phyloP scores from a whole-genome alignment of 352 stramenopile genomes.

The Peronospora destructor region DNA sequence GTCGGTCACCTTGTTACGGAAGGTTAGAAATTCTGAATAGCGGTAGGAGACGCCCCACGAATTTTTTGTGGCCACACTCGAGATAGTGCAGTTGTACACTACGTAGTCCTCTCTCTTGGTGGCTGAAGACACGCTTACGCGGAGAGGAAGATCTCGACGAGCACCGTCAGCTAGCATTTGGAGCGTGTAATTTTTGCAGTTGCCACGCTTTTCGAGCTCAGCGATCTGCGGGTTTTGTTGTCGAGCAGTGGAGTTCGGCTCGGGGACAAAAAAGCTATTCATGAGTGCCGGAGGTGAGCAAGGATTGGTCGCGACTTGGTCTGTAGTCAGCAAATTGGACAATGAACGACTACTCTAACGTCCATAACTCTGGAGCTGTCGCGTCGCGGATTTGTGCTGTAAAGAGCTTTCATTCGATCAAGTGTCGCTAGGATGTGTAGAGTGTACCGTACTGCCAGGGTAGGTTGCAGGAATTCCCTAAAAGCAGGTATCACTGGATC shows the following conservation, averaged over 20 bases:
- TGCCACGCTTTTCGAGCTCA: slow-evolving; percentile 23
- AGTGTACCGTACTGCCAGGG: background rate
- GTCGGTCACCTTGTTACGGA: slow-evolving; percentile 43
- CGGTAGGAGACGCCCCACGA: slow-evolving; percentile 50
- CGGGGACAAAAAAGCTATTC: slow-evolving; percentile 30
- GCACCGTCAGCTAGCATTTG: slow-evolving; percentile 37
- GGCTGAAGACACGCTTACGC: slow-evolving; percentile 36
- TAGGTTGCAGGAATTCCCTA: slow-evolving; percentile 1
- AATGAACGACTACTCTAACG: slow-evolving; percentile 14
- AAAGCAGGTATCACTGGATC: too few species aligned
- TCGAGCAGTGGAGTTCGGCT: slow-evolving; percentile 18
- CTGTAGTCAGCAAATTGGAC: slow-evolving; percentile 13
- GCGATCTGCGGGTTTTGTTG: slow-evolving; percentile 15
- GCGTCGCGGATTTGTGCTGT: slow-evolving; percentile 1
- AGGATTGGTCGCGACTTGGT: background rate
- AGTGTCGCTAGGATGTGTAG: too few species aligned
- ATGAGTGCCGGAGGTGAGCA: slow-evolving; percentile 5
- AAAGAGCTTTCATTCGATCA: slow-evolving; percentile 2
- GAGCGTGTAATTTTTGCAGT: slow-evolving; percentile 42
- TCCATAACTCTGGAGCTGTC: too few species aligned
- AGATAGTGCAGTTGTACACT: slow-evolving; percentile 46
- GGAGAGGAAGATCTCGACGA: slow-evolving; percentile 40
- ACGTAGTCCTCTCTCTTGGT: slow-evolving; percentile 33
- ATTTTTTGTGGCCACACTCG: slow-evolving; percentile 39
- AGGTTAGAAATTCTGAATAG: slow-evolving; percentile 56